Base-by-base conservation (phyloP, 2,329 filamentous ascomycete species). In the Trichoderma koningiopsis region DNA sequence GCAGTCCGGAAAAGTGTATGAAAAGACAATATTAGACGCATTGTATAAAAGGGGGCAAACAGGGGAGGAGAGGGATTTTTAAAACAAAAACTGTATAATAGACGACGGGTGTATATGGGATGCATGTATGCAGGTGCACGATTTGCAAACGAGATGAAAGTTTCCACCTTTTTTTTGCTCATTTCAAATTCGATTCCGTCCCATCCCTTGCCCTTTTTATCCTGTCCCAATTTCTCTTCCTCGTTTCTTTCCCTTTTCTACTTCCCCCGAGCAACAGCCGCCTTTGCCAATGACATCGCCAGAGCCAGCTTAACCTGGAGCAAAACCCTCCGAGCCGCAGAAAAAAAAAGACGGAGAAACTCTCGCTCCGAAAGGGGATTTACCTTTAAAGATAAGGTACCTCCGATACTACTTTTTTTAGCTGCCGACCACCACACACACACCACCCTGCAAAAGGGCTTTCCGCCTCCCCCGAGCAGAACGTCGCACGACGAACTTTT, bases 401-500 rank as follows among this genome's bases (percentile, higher is more conserved):
- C 47, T 24, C 47, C 56, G 33, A 59, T 64, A 64, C 61, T 27
- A 27, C 47, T 55, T 55, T 49, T 64, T 64, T 64, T 14, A 64
- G 22, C 33, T 52, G 49, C 61, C 61, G 33, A 55, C 61, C 61
- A 29, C 61, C 61, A 55, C 47, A 33, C 52, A 55, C 61, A 35
- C 61, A 55, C 61, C 33, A 71, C 72, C 72, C 76, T 77, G 74
- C 74, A 35, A 75, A 75, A 78, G 74, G 76, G 78, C 75, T 76
- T 76, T 77, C 78, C 76, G 76, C 75, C 74, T 27, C 31, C 35
- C 40, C 61, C 37, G 59, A 74, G 74, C 75, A 73, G 72, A 68
- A 72, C 71, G 75, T 75, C 79, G 78, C 78, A 79, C 79, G 77
- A 80, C 79, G 80, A 79, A 83, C 77, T 81, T 82, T 79, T 83